phyloP scores from a whole-genome alignment of 176 grass and related monocot species.

The Zizania latifolia region DNA sequence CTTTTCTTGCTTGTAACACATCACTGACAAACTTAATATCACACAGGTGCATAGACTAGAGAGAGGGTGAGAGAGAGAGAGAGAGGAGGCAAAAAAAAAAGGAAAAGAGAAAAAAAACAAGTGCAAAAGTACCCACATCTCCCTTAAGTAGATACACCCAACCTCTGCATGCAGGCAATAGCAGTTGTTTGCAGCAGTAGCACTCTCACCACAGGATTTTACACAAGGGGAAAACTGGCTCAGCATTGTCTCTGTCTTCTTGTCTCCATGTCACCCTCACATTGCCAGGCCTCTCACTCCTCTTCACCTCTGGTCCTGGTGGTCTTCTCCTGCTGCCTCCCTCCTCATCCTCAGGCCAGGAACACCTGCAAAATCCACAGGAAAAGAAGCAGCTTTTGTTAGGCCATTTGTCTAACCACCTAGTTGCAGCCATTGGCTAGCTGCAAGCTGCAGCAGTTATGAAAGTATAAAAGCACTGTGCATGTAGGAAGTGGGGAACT shows the following conservation, averaged over 20 bases:
- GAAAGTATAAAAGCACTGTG: not conserved
- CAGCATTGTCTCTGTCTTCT: constrained; percentile 20
- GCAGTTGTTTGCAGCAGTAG: constrained; percentile 28
- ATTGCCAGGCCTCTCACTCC: not conserved
- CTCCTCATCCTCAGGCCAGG: constrained; percentile 24
- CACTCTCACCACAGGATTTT: constrained; percentile 47
- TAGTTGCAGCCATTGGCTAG: constrained; percentile 8
- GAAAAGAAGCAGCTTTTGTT: constrained; percentile 21
- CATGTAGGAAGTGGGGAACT: not conserved
- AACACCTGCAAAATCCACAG: constrained; percentile 28
- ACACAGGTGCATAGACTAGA: constrained; percentile 37
- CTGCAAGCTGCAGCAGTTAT: constrained; percentile 3
- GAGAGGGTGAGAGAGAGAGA: not conserved
- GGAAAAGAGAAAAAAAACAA: not conserved
- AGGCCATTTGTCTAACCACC: not conserved
- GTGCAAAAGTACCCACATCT: constrained; percentile 40
- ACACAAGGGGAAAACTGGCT: constrained; percentile 47
- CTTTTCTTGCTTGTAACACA: constrained; percentile 37
- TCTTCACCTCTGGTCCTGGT: constrained; percentile 39
- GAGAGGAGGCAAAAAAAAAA: not conserved
- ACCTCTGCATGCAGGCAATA: constrained; percentile 28
- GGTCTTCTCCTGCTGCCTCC: constrained; percentile 9
- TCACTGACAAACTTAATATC: constrained; percentile 48
- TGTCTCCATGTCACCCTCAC: constrained; percentile 1
- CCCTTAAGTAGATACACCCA: constrained; percentile 39